Evolutionary conservation across 1,139 yeast genomes (phyloP).

Genomic region (Ogataea hybrid): DNA sequence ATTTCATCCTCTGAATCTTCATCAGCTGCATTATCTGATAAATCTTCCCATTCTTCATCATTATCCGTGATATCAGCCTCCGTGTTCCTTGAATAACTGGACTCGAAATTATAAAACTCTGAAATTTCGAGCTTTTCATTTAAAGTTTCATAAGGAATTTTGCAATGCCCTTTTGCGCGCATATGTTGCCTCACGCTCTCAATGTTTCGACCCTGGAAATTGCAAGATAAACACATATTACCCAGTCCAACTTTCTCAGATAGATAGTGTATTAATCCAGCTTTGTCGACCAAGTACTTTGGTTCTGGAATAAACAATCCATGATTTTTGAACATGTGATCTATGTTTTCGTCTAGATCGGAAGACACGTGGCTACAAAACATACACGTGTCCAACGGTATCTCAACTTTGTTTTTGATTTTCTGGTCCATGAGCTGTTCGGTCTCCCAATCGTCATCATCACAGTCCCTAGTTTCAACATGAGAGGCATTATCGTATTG

Average conservation of each 20-base stretch:
- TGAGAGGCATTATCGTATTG: too few relatives aligned
- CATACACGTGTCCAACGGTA: slow-evolving; percentile 73
- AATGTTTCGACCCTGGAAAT: slow-evolving; percentile 75
- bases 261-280: slow-evolving; percentile 71
- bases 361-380: slow-evolving; percentile 60
- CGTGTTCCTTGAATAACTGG: slow-evolving; percentile 47
- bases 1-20: slow-evolving; percentile 40
- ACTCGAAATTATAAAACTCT: slow-evolving; percentile 81
- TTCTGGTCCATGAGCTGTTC: slow-evolving; percentile 48
- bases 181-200: slow-evolving; percentile 93
- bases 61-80: slow-evolving; percentile 34
- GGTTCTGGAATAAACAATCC: slow-evolving; percentile 88
- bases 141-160: slow-evolving; percentile 82
- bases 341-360: slow-evolving; percentile 58
- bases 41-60: slow-evolving; percentile 38
- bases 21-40: slow-evolving; percentile 44
- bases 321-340: slow-evolving; percentile 73
- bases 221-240: slow-evolving; percentile 79
- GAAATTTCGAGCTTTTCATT: slow-evolving; percentile 79
- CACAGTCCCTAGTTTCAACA: too few relatives aligned
- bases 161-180: slow-evolving; percentile 80
- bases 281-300: slow-evolving; percentile 61
- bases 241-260: slow-evolving; percentile 87
- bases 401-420: slow-evolving; percentile 58
- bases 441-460: too few relatives aligned